These are phyloP conservation scores for Cnidoscolus chayamansa DNA, from an alignment of 441 rosid genomes.

Conservation along the genomic window DNA sequence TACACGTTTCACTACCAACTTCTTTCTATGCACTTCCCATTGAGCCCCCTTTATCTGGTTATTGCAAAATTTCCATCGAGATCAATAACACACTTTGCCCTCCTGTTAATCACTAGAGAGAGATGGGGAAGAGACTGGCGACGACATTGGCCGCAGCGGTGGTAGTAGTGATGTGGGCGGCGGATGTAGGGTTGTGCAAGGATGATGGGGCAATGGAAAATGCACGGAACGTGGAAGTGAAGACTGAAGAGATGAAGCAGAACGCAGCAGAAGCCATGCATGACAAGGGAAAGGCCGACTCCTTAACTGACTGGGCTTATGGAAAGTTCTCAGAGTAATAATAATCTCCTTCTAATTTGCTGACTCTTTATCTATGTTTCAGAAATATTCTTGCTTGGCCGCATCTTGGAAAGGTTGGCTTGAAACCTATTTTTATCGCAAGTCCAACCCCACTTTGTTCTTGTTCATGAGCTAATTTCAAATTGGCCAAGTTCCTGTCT, in stretches of 20 bases:
- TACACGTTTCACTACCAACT: slow-evolving; percentile 30
- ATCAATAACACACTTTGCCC: too few relatives aligned
- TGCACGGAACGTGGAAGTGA: slow-evolving; percentile 9
- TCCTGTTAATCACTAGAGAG: neutral
- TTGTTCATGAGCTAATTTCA: too few relatives aligned
- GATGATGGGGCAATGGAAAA: neutral
- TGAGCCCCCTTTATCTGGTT: too few relatives aligned
- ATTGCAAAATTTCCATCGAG: neutral
- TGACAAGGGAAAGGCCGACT: slow-evolving; percentile 23
- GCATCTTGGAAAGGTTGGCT: too few relatives aligned
- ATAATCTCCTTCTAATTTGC: neutral
- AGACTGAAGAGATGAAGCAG: slow-evolving; percentile 25
- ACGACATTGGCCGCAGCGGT: slow-evolving; percentile 15
- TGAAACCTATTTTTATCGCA: too few relatives aligned
- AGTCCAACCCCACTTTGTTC: too few relatives aligned
- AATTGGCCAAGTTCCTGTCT: too few relatives aligned
- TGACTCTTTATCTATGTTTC: too few relatives aligned
- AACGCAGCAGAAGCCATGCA: slow-evolving; percentile 22
- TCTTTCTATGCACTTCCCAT: too few relatives aligned
- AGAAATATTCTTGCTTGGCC: too few relatives aligned
- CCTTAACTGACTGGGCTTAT: slow-evolving; percentile 39
- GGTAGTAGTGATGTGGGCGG: slow-evolving; percentile 22
- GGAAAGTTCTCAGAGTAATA: slow-evolving; percentile 37
- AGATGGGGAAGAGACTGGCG: slow-evolving; percentile 25
- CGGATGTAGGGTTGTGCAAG: slow-evolving; percentile 28